A percentile compares a stretch with the other conserved stretches of the same genome.
Evolutionary conservation across 2,329 filamentous ascomycete species (phyloP).

Genomic region (Lasiodiplodia theobromae): DNA sequence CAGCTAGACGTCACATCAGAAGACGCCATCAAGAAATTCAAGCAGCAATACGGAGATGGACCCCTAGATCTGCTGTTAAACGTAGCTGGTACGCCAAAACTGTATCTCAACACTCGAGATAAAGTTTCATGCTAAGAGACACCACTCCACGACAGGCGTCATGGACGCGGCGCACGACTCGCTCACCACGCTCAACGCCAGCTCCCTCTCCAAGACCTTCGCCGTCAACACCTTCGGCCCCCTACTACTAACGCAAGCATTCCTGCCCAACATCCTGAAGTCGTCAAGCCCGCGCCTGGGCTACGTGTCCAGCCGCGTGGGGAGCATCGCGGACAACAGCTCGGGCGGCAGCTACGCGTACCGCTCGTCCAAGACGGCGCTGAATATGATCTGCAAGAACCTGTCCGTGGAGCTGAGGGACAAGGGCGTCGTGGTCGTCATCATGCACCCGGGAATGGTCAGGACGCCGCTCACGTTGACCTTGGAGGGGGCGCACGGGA

Average conservation of each 20-base stretch:
- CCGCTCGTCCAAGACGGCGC: conserved; percentile 53
- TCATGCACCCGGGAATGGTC: conserved; percentile 55
- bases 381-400: conserved; percentile 54
- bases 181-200: conserved; percentile 40
- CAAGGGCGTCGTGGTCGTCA: conserved; percentile 48
- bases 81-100: conserved; percentile 39
- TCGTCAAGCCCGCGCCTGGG: conserved; percentile 45
- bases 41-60: conserved; percentile 38
- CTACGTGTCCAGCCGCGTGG: conserved; percentile 54
- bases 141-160: conserved; percentile 37
- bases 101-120: not conserved
- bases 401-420: conserved; percentile 51
- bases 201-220: conserved; percentile 47
- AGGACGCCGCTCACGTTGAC: conserved; percentile 43
- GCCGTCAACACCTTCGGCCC: conserved; percentile 55
- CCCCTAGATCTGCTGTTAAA: conserved; percentile 49
- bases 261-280: conserved; percentile 50
- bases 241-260: conserved; percentile 53
- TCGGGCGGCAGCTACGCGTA: conserved; percentile 54
- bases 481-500: conserved; percentile 30
- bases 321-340: conserved; percentile 52
- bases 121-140: not conserved
- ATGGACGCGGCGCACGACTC: conserved; percentile 45
- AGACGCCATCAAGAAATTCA: conserved; percentile 45
- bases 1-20: conserved; percentile 46